Evolutionary conservation across 2,329 filamentous ascomycete genomes (phyloP), one percentile per base, ranked within the genome.

Genomic region (Pseudofabraea citricarpa): DNA sequence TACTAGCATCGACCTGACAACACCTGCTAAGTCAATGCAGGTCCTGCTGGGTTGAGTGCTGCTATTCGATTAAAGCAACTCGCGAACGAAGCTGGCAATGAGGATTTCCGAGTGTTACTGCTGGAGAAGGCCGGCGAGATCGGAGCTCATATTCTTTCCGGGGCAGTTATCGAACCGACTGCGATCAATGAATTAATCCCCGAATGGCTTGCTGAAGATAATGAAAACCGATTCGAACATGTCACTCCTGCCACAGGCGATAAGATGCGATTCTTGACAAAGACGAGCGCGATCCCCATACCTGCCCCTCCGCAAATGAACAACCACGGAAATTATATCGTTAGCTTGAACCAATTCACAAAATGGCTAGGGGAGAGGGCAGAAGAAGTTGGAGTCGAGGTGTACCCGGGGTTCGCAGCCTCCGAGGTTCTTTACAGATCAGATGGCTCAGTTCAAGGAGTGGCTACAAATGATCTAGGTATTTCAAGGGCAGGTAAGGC

Each of bases 281-380:
- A 90, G 70, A 85, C 74, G 42, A 73, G 73, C 49, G 73, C 90
- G 0, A 80, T 95, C 45, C 88, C 89, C 5, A 72, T 97, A 41
- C 93, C 91, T 1, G 81, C 84, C 10, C 93, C 93, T 35, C 93
- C 93, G 23, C 93, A 97, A 70, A 98, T 98, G 93, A 81, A 90
- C 72, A 98, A 98, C 64, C 80, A 95, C 59, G 93, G 93, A 54
- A 98, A 98, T 69, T 97, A 94, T 66, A 98, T 98, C 54, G 82
- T 98, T 59, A 95, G 88, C 60, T 70, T 98, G 58, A 97, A 94
- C 65, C 88, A 97, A 65, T 85, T 98, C 60, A 86, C 87, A 45
- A 94, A 91, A 67, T 98, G 93, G 93, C 74, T 98, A 2, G 90
- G 88, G 38, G 93, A 97, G 64, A 81, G 91, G 37, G 93, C 93